phyloP scores from a whole-genome alignment of 2,329 filamentous ascomycete genomes.

The Knufia petricola region DNA sequence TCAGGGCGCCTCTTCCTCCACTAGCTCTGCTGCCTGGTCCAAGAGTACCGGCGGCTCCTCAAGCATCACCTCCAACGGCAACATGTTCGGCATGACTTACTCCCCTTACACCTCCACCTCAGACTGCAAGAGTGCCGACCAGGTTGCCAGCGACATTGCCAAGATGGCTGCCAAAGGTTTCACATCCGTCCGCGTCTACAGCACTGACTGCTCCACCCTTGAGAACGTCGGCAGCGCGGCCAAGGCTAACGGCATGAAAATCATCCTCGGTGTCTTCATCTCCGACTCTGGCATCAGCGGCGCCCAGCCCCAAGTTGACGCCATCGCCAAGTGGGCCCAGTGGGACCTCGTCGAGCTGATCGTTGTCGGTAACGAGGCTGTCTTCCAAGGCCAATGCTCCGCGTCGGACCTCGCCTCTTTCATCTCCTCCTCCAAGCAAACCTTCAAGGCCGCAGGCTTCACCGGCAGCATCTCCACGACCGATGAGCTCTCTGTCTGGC shows the following conservation, averaged over 20 bases:
- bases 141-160: conserved; percentile 52
- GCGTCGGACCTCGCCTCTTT: conserved; percentile 58
- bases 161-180: conserved; percentile 58
- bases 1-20: background rate
- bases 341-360: conserved; percentile 71
- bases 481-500: conserved; percentile 72
- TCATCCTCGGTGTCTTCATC: conserved; percentile 86
- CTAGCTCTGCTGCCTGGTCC: conserved; percentile 11
- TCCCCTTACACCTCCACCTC: conserved; percentile 56
- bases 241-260: conserved; percentile 56
- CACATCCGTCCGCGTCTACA: conserved; percentile 70
- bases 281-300: conserved; percentile 51
- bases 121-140: conserved; percentile 53
- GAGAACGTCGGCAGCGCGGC: conserved; percentile 63
- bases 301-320: conserved; percentile 62
- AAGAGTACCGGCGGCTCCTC: conserved; percentile 13
- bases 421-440: conserved; percentile 55
- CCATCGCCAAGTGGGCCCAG: conserved; percentile 61
- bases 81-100: conserved; percentile 68
- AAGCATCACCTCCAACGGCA: conserved; percentile 27
- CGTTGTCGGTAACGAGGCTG: conserved; percentile 82
- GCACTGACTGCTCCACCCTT: conserved; percentile 79
- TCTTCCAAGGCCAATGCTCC: conserved; percentile 63
- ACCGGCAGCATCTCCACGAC: conserved; percentile 68
- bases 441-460: conserved; percentile 59